Evolutionary conservation across 768 basidiomycete genomes (phyloP).

Genomic region (Asterophora parasitica): DNA sequence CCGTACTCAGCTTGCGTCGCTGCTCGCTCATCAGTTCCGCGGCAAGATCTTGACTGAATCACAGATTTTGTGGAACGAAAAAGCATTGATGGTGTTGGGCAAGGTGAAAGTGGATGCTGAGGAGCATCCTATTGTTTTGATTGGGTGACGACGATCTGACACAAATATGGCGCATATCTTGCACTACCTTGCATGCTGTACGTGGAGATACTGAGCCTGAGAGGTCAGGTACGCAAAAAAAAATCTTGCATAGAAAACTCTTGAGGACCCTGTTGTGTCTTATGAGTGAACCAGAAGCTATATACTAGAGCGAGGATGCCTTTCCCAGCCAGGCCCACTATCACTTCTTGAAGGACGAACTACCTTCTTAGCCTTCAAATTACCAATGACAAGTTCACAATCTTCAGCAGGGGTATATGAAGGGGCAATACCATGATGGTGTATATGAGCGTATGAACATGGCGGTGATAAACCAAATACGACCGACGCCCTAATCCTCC

Average conservation of each 20-base stretch:
- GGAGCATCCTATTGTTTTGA: not conserved
- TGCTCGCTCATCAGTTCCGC: constrained; percentile 65
- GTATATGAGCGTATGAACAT: constrained; percentile 16
- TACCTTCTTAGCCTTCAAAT: no score
- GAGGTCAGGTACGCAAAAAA: no score
- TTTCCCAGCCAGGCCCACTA: no score
- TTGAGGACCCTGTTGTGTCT: no score
- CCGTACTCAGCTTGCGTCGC: constrained; percentile 52
- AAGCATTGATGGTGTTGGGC: constrained; percentile 60
- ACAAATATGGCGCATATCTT: not conserved
- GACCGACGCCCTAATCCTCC: constrained; percentile 18
- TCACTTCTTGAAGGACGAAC: no score
- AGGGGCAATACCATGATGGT: not conserved
- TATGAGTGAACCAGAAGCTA: no score
- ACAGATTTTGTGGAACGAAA: constrained; percentile 69
- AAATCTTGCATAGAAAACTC: no score
- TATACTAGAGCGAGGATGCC: no score
- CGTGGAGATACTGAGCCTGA: no score
- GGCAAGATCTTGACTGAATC: constrained; percentile 52
- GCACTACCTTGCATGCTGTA: no score
- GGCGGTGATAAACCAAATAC: not conserved
- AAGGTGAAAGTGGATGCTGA: constrained; percentile 40
- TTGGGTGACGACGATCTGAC: constrained; percentile 1
- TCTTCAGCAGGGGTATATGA: not conserved
- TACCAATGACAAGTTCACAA: no score